Percentiles rank a stretch among this genome's conserved stretches.
These are phyloP conservation scores for Cryomyces minteri DNA, from an alignment of 495 filamentous ascomycete species.

Conservation along the genomic window DNA sequence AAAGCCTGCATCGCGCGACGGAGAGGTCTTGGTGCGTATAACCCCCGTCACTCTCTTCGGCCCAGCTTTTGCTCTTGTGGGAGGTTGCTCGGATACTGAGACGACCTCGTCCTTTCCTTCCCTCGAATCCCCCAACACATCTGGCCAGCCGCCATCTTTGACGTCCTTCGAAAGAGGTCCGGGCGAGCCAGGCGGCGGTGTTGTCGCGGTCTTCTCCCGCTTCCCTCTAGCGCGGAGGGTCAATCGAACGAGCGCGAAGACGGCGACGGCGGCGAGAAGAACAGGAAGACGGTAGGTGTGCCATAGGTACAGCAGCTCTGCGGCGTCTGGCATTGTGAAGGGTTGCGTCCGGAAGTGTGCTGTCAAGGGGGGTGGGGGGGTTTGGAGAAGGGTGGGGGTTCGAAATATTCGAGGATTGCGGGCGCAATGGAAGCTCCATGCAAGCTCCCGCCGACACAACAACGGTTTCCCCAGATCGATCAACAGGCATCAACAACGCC, in stretches of 20 bases:
- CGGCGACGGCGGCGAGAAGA: conserved; percentile 11
- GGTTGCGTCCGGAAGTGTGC: too few relatives aligned
- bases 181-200: conserved; percentile 6
- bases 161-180: neutral
- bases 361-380: too few relatives aligned
- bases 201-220: conserved; percentile 1
- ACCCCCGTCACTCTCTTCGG: conserved; percentile 21
- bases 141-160: conserved; percentile 6
- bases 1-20: conserved; percentile 3
- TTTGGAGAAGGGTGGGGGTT: too few relatives aligned
- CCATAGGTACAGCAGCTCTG: conserved; percentile 18
- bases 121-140: conserved; percentile 2
- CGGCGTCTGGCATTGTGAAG: neutral
- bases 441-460: too few relatives aligned
- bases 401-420: too few relatives aligned
- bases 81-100: neutral
- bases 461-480: too few relatives aligned
- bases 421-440: too few relatives aligned
- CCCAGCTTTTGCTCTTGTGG: neutral
- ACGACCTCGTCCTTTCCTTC: neutral
- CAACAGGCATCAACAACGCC: too few relatives aligned
- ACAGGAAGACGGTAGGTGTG: conserved; percentile 15
- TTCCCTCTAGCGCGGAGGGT: conserved; percentile 5
- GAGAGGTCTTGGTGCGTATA: too few relatives aligned
- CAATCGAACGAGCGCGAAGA: conserved; percentile 10